Evolutionary conservation across 108 stramenopile genomes (phyloP).

Genomic region (Cyclostephanos invisitatus): DNA sequence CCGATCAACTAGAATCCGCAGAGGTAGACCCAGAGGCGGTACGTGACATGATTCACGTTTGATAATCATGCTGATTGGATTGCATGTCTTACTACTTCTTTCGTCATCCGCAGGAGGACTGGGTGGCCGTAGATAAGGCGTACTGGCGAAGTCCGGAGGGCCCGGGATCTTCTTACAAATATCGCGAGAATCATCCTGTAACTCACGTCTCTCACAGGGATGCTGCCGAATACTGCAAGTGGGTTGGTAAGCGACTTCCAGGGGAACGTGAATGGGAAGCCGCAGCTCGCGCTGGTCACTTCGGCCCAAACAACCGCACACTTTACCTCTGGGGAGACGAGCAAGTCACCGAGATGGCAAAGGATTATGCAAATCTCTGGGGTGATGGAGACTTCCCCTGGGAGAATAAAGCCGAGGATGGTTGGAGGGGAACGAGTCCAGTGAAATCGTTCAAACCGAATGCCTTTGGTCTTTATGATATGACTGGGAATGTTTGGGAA

Average conservation of each 20-base stretch:
- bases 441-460: constrained; percentile 86
- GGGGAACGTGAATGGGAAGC: constrained; percentile 94
- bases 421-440: constrained; percentile 83
- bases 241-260: constrained; percentile 87
- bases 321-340: constrained; percentile 78
- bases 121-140: constrained; percentile 91
- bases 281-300: constrained; percentile 83
- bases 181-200: constrained; percentile 87
- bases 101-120: constrained; percentile 48
- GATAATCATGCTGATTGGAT: constrained; percentile 37
- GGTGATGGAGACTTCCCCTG: constrained; percentile 78
- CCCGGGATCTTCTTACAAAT: constrained; percentile 74
- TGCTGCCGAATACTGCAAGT: constrained; percentile 93
- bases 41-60: constrained; percentile 24
- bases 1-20: constrained; percentile 46
- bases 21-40: constrained; percentile 80
- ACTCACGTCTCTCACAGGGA: constrained; percentile 93
- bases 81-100: background rate
- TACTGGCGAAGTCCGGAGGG: constrained; percentile 94
- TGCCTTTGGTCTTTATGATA: constrained; percentile 83
- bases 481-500: constrained; percentile 95
- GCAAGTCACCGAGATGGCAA: constrained; percentile 53
- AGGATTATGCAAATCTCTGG: constrained; percentile 79
- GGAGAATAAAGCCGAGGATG: constrained; percentile 83
- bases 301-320: constrained; percentile 75